A percentile compares a stretch with the other conserved stretches of the same genome.
Conservation (phyloP, 208 protist genomes). For the Leishmania aethiopica region DNA sequence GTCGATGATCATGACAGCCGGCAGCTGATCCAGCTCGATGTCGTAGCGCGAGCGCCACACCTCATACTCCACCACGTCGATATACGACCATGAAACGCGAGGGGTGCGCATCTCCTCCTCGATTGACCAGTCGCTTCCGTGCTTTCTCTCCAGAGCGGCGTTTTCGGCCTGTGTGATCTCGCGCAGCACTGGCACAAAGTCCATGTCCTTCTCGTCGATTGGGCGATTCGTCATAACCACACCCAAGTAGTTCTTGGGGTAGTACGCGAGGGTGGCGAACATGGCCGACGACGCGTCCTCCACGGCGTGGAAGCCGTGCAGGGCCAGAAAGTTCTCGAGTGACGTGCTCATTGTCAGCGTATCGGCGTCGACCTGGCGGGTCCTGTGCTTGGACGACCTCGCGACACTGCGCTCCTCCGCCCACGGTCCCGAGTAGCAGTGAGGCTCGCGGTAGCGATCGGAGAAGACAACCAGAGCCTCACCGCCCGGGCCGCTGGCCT, state of each 20-base stretch:
- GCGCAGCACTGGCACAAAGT: constrained; percentile 72
- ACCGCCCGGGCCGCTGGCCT: constrained; percentile 53
- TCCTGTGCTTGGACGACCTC: neutral
- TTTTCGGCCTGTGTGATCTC: constrained; percentile 60
- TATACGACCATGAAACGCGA: constrained; percentile 62
- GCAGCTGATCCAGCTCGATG: constrained; percentile 56
- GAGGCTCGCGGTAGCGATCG: constrained; percentile 64
- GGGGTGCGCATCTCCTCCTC: constrained; percentile 33
- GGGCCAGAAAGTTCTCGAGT: constrained; percentile 52
- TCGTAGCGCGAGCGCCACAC: constrained; percentile 71
- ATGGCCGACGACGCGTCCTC: constrained; percentile 60
- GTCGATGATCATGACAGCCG: constrained; percentile 82
- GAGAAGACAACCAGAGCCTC: constrained; percentile 65
- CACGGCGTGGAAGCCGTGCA: constrained; percentile 74
- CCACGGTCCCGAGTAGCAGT: constrained; percentile 75
- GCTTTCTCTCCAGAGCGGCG: constrained; percentile 21
- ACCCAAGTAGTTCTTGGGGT: constrained; percentile 66
- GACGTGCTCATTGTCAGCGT: constrained; percentile 28
- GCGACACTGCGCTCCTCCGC: constrained; percentile 29
- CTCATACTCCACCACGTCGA: constrained; percentile 45
- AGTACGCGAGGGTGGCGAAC: constrained; percentile 43
- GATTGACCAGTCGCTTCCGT: constrained; percentile 24
- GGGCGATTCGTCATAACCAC: constrained; percentile 61
- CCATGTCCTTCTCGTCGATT: constrained; percentile 41
- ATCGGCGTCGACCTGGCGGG: neutral